A percentile compares a stretch with the other conserved stretches of the same genome.
These are phyloP conservation scores for Suhomyces terraborum DNA, from an alignment of 1,139 yeast species.

Conservation along the genomic window DNA sequence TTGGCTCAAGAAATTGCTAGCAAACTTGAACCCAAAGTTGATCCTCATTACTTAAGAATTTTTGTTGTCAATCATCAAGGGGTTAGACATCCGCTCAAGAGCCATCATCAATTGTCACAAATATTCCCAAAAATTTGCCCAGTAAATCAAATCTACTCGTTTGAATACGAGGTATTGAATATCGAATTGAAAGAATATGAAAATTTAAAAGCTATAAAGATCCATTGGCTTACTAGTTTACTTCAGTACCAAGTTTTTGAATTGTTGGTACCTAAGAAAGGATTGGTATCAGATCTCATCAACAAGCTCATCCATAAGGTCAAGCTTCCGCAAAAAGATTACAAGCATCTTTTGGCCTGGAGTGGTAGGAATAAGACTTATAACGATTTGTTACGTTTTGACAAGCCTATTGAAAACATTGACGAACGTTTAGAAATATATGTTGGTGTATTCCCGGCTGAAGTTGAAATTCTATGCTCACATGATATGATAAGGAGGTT, in stretches of 20 bases:
- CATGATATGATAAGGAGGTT: conserved; percentile 42
- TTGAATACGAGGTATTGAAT: conserved; percentile 76
- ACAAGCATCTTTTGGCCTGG: conserved; percentile 61
- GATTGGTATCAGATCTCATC: conserved; percentile 58
- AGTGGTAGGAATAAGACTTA: conserved; percentile 48
- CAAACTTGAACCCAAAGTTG: conserved; percentile 46
- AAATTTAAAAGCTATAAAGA: conserved; percentile 62
- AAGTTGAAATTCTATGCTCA: conserved; percentile 40
- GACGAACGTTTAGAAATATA: conserved; percentile 41
- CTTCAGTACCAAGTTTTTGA: conserved; percentile 70
- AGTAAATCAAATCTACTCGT: conserved; percentile 47
- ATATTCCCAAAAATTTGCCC: conserved; percentile 52
- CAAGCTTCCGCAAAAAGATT: conserved; percentile 50
- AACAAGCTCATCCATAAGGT: conserved; percentile 58
- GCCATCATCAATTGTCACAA: conserved; percentile 43
- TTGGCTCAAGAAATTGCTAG: conserved; percentile 62
- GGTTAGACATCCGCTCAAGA: conserved; percentile 50
- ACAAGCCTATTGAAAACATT: conserved; percentile 37
- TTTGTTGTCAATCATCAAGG: conserved; percentile 61
- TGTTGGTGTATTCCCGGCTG: conserved; percentile 49
- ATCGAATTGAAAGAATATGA: conserved; percentile 79
- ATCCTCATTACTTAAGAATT: conserved; percentile 66
- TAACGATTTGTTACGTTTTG: conserved; percentile 40
- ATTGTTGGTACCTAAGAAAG: conserved; percentile 64
- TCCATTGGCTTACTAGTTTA: conserved; percentile 64